Conservation (phyloP, 2,329 filamentous ascomycete genomes). For the Fusarium nurragi region DNA sequence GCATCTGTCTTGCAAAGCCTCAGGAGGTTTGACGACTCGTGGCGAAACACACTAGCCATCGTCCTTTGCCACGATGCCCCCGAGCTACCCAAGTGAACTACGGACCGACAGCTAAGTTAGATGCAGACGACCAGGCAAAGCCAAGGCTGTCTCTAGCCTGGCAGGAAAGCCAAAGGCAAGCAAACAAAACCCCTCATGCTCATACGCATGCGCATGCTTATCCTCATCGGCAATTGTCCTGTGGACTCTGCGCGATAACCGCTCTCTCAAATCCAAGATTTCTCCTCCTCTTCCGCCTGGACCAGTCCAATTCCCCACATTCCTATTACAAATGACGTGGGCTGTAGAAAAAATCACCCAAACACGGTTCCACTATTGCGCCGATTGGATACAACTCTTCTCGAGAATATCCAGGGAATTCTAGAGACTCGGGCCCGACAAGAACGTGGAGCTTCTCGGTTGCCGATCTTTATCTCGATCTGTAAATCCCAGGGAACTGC, state of each 20-base stretch:
- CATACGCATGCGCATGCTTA: neutral
- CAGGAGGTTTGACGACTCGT: conserved; percentile 22
- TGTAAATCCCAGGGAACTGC: conserved; percentile 3
- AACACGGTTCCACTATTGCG: conserved; percentile 18
- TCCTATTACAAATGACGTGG: conserved; percentile 29
- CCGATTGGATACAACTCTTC: conserved; percentile 20
- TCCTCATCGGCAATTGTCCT: neutral
- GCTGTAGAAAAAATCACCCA: conserved; percentile 7
- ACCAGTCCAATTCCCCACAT: conserved; percentile 31
- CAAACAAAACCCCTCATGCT: conserved; percentile 26
- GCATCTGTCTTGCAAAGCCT: neutral
- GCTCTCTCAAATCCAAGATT: conserved; percentile 19
- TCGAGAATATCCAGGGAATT: neutral
- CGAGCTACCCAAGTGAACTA: conserved; percentile 4
- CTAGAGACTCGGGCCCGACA: neutral
- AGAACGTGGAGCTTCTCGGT: neutral
- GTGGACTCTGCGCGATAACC: conserved; percentile 32
- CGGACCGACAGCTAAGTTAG: neutral
- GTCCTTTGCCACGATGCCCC: conserved; percentile 30
- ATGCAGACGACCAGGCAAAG: neutral
- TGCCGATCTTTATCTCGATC: conserved; percentile 23
- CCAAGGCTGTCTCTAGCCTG: neutral
- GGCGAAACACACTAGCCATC: conserved; percentile 1
- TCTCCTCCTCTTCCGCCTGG: conserved; percentile 25
- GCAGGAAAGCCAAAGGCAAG: neutral